phyloP scores from a whole-genome alignment of 768 basidiomycete species.

The Russula griseocarnosa region DNA sequence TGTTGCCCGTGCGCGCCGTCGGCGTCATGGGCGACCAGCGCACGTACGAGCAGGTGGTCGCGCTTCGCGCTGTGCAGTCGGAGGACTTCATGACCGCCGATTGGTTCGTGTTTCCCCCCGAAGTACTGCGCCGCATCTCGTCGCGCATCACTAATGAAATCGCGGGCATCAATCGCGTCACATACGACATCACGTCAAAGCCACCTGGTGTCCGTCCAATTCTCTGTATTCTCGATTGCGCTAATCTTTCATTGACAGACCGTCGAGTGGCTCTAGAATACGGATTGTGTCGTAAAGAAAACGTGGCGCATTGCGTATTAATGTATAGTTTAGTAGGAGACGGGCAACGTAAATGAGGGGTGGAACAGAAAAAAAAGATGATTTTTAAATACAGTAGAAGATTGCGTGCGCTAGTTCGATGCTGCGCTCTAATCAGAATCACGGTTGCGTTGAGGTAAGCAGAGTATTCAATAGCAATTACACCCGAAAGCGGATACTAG shows the following conservation, averaged over 20 bases:
- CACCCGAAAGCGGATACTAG: conserved; percentile 12
- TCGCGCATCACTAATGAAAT: conserved; percentile 98
- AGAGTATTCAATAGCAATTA: conserved; percentile 16
- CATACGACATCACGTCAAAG: conserved; percentile 95
- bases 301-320: conserved; percentile 9
- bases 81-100: conserved; percentile 99
- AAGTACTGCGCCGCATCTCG: conserved; percentile 85
- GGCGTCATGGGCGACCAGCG: conserved; percentile 96
- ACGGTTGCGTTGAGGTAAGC: conserved; percentile 14
- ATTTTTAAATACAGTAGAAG: conserved; percentile 21
- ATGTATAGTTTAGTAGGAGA: conserved; percentile 12
- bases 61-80: conserved; percentile 91
- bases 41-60: conserved; percentile 97
- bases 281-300: not conserved
- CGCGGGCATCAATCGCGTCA: conserved; percentile 90
- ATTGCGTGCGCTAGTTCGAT: conserved; percentile 22
- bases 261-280: conserved; percentile 35
- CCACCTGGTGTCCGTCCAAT: conserved; percentile 73
- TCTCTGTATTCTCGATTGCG: not conserved
- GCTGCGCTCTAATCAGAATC: conserved; percentile 25
- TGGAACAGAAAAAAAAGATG: conserved; percentile 1
- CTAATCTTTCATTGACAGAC: conserved; percentile 28
- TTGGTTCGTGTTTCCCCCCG: conserved; percentile 97
- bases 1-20: conserved; percentile 93
- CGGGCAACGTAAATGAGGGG: conserved; percentile 18